Evolutionary conservation across 495 filamentous ascomycete genomes (phyloP).

Genomic region (Mycothermus thermophilus): DNA sequence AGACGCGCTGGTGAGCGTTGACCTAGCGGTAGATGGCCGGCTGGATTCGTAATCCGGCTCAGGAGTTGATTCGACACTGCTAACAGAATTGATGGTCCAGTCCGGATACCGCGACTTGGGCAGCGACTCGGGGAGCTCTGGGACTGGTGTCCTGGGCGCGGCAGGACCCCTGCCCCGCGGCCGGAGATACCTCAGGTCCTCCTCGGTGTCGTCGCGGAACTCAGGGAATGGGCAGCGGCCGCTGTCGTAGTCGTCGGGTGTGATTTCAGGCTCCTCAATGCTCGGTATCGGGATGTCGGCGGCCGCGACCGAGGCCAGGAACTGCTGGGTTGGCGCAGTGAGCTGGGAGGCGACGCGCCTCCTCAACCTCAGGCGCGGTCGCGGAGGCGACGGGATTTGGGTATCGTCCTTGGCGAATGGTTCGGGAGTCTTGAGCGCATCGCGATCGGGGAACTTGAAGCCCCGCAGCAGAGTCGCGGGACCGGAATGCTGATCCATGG

Average conservation of each 20-base stretch:
- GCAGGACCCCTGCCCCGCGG: conserved; percentile 22
- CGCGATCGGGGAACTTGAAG: conserved; percentile 24
- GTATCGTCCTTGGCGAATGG: conserved; percentile 22
- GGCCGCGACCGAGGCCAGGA: conserved; percentile 42
- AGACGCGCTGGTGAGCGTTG: conserved; percentile 35
- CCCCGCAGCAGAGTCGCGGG: conserved; percentile 27
- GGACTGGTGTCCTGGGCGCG: conserved; percentile 34
- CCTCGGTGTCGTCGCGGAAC: conserved; percentile 14
- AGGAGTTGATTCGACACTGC: conserved; percentile 33
- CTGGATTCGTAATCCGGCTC: conserved; percentile 37
- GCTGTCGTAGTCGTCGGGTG: too few relatives aligned
- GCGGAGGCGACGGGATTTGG: conserved; percentile 27
- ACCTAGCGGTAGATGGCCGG: conserved; percentile 35
- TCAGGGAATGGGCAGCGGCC: conserved; percentile 13
- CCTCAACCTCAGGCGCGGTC: conserved; percentile 33
- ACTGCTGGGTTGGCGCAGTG: conserved; percentile 40
- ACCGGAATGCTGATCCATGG: conserved; percentile 31
- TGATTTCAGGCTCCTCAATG: conserved; percentile 31
- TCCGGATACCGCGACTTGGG: conserved; percentile 29
- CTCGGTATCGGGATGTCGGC: conserved; percentile 42
- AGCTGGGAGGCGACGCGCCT: conserved; percentile 33
- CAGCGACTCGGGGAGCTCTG: conserved; percentile 21
- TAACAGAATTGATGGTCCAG: conserved; percentile 34
- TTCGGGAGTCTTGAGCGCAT: conserved; percentile 32
- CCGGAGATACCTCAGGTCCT: conserved; percentile 18